Evolutionary conservation across 108 stramenopile genomes (phyloP).

Genomic region (Cyclotella atomus): DNA sequence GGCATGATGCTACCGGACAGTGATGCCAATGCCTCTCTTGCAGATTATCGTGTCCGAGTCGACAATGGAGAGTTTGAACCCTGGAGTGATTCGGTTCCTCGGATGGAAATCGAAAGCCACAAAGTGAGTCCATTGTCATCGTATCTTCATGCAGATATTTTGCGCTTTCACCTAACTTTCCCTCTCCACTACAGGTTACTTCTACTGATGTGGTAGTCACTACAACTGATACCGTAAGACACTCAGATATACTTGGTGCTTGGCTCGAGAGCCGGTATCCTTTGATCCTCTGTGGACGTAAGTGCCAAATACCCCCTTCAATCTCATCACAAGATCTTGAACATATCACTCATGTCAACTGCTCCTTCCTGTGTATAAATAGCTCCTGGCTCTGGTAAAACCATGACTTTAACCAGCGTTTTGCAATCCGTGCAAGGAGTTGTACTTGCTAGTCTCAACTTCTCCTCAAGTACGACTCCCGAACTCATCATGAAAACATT

Average conservation of each 20-base stretch:
- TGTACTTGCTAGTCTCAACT: constrained; percentile 94
- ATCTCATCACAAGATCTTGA: neutral
- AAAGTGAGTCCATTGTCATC: constrained; percentile 41
- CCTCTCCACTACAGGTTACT: constrained; percentile 55
- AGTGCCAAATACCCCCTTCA: neutral
- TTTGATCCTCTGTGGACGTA: constrained; percentile 93
- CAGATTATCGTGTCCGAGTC: constrained; percentile 89
- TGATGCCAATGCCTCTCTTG: constrained; percentile 50
- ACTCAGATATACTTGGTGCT: constrained; percentile 93
- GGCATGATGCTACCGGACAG: constrained; percentile 65
- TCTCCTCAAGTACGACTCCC: constrained; percentile 95
- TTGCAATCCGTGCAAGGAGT: constrained; percentile 92
- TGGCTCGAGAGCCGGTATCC: constrained; percentile 93
- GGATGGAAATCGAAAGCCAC: constrained; percentile 96
- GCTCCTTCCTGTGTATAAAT: neutral
- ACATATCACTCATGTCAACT: neutral
- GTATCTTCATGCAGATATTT: neutral
- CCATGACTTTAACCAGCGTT: constrained; percentile 96
- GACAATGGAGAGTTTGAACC: constrained; percentile 94
- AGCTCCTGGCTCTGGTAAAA: constrained; percentile 95
- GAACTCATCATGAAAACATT: constrained; percentile 95
- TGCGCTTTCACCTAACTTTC: neutral
- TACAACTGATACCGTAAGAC: constrained; percentile 96
- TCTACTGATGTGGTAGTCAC: constrained; percentile 93
- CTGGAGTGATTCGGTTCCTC: constrained; percentile 93